Evolutionary conservation across 2,329 filamentous ascomycete genomes (phyloP).

Genomic region (Penicillium sp.): DNA sequence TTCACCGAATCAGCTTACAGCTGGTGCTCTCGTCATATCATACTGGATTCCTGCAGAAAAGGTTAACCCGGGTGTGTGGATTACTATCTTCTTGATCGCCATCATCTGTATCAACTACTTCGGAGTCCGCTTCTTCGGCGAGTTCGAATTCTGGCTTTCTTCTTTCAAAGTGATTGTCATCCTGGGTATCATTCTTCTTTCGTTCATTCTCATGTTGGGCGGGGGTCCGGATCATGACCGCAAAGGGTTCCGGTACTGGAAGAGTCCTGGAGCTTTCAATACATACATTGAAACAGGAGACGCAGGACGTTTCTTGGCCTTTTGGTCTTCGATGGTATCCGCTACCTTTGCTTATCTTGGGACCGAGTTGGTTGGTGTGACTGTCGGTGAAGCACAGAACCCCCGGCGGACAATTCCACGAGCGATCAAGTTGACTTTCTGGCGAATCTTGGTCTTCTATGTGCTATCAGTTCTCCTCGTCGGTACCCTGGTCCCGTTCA

Average conservation of each 20-base stretch:
- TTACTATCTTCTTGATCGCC: slow-evolving; percentile 66
- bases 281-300: slow-evolving; percentile 47
- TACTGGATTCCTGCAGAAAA: slow-evolving; percentile 68
- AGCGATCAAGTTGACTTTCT: slow-evolving; percentile 79
- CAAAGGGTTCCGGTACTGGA: slow-evolving; percentile 68
- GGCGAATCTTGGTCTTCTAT: slow-evolving; percentile 80
- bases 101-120: slow-evolving; percentile 70
- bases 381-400: slow-evolving; percentile 77
- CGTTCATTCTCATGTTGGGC: slow-evolving; percentile 63
- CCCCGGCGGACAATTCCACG: slow-evolving; percentile 73
- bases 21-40: slow-evolving; percentile 74
- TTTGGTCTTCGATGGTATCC: slow-evolving; percentile 72
- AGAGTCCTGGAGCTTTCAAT: slow-evolving; percentile 60
- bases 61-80: slow-evolving; percentile 78
- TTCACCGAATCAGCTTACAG: slow-evolving; percentile 81
- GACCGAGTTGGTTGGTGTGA: slow-evolving; percentile 75
- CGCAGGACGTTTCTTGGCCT: slow-evolving; percentile 59
- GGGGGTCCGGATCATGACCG: slow-evolving; percentile 64
- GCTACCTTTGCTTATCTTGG: slow-evolving; percentile 79
- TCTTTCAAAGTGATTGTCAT: slow-evolving; percentile 70
- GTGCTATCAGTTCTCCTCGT: slow-evolving; percentile 70
- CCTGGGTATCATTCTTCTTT: slow-evolving; percentile 64
- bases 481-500: slow-evolving; percentile 74
- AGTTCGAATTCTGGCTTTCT: slow-evolving; percentile 62
- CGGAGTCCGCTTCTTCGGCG: slow-evolving; percentile 68